Conservation (phyloP, 345 rosid species). For the Ceriops tagal region DNA sequence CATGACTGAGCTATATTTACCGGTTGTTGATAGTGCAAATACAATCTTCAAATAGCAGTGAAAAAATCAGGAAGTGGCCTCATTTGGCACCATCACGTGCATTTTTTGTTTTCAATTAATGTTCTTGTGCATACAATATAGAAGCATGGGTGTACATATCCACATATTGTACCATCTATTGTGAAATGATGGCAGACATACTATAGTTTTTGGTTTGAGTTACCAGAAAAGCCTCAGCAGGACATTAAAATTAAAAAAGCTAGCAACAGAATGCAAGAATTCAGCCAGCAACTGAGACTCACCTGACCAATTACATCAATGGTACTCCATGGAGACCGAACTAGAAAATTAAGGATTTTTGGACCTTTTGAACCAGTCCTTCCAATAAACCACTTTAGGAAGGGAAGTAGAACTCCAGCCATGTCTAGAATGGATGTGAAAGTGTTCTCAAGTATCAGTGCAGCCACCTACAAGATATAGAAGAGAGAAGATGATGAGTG, state of each 20-base stretch:
- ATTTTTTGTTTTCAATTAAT: neutral
- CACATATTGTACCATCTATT: neutral
- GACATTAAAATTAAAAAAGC: neutral
- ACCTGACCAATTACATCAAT: constrained; percentile 83
- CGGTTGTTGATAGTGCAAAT: constrained; percentile 2
- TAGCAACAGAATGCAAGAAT: constrained; percentile 9
- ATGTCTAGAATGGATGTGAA: constrained; percentile 97
- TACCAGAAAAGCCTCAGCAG: too few relatives aligned
- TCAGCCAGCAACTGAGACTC: constrained; percentile 17
- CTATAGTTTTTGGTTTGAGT: too few relatives aligned
- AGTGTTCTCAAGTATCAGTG: constrained; percentile 87
- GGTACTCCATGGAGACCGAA: constrained; percentile 98
- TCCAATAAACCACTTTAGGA: constrained; percentile 96
- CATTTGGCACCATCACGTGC: neutral
- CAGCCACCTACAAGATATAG: constrained; percentile 53
- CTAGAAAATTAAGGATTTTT: constrained; percentile 79
- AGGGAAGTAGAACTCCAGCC: constrained; percentile 94
- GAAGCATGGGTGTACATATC: neutral
- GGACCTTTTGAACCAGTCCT: constrained; percentile 72
- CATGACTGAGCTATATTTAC: neutral
- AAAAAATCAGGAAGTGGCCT: constrained; percentile 2
- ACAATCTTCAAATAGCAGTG: constrained; percentile 4
- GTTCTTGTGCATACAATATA: neutral
- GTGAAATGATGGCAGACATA: neutral
- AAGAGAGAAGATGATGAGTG: constrained; percentile 2